phyloP scores from a whole-genome alignment of 2,329 filamentous ascomycete genomes.

The Cladophialophora chaetospira region DNA sequence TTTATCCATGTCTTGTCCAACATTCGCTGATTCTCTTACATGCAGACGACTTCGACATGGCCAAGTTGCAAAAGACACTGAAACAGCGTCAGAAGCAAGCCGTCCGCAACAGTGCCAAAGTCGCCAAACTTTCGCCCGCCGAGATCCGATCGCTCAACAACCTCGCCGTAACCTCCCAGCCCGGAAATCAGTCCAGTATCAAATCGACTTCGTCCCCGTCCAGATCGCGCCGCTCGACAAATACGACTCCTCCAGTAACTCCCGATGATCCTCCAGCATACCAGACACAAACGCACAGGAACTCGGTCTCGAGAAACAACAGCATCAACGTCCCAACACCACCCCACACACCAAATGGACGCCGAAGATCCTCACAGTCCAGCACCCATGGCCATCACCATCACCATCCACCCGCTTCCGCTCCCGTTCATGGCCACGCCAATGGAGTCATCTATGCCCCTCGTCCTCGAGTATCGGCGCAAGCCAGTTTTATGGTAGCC shows the following conservation, averaged over 20 bases:
- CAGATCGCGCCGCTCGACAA: slow-evolving; percentile 22
- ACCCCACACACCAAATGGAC: slow-evolving; percentile 23
- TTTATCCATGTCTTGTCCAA: slow-evolving; percentile 16
- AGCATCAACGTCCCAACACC: slow-evolving; percentile 27
- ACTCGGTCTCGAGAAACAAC: slow-evolving; percentile 17
- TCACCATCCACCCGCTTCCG: slow-evolving; percentile 3
- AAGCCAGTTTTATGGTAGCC: slow-evolving; percentile 26
- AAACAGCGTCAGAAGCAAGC: slow-evolving; percentile 31
- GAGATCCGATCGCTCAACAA: slow-evolving; percentile 34
- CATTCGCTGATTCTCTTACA: slow-evolving; percentile 18
- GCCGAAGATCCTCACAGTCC: slow-evolving; percentile 25
- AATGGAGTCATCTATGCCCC: slow-evolving; percentile 29
- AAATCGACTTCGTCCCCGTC: slow-evolving; percentile 19
- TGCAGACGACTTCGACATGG: slow-evolving; percentile 34
- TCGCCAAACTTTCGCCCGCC: slow-evolving; percentile 32
- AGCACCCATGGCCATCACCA: slow-evolving; percentile 23
- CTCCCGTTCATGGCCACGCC: slow-evolving; percentile 5
- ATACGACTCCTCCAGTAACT: slow-evolving; percentile 25
- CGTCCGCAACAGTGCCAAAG: slow-evolving; percentile 24
- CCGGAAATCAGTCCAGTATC: slow-evolving; percentile 27
- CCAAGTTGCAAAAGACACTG: slow-evolving; percentile 32
- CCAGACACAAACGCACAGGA: slow-evolving; percentile 11
- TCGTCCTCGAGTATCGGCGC: slow-evolving; percentile 23
- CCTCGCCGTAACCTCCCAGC: slow-evolving; percentile 24
- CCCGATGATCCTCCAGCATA: slow-evolving; percentile 21